Percentiles rank a stretch among this genome's conserved stretches.
These are phyloP conservation scores for Gossypium aridum DNA, from an alignment of 441 rosid genomes.

Conservation along the genomic window DNA sequence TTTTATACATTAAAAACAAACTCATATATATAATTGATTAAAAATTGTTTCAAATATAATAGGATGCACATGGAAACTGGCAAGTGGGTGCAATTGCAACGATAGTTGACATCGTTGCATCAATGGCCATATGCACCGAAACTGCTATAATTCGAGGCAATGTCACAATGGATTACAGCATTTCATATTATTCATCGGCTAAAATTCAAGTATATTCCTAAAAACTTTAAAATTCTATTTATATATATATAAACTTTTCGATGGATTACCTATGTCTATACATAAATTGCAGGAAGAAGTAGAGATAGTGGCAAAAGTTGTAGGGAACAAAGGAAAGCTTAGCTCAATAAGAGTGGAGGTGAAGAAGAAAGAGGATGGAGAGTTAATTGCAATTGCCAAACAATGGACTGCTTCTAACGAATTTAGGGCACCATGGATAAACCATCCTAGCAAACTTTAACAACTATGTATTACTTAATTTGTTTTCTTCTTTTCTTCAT, in stretches of 20 bases:
- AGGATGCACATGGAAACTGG: background rate
- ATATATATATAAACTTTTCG: background rate
- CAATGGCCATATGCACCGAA: background rate
- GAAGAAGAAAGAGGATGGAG: conserved; percentile 28
- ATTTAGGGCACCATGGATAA: background rate
- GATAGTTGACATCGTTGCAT: background rate
- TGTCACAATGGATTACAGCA: conserved; percentile 24
- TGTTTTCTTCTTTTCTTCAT: too few species aligned
- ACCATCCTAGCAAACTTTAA: background rate
- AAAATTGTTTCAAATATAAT: background rate
- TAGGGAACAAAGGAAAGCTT: conserved; percentile 37
- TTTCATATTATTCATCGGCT: conserved; percentile 43
- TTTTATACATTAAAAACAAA: too few species aligned
- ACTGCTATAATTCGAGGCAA: background rate
- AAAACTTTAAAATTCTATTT: background rate
- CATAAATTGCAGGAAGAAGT: conserved; percentile 45
- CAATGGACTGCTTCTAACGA: conserved; percentile 43
- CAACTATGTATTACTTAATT: background rate
- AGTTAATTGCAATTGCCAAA: conserved; percentile 47
- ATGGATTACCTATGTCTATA: background rate
- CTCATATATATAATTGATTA: too few species aligned
- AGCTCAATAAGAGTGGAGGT: conserved; percentile 39
- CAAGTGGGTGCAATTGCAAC: background rate
- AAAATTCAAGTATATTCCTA: conserved; percentile 23
- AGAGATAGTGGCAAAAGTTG: conserved; percentile 48